Percentiles rank a stretch among this genome's conserved stretches.
phyloP scores from a whole-genome alignment of 2,329 filamentous ascomycete genomes.

The Purpureocillium lavendulum region DNA sequence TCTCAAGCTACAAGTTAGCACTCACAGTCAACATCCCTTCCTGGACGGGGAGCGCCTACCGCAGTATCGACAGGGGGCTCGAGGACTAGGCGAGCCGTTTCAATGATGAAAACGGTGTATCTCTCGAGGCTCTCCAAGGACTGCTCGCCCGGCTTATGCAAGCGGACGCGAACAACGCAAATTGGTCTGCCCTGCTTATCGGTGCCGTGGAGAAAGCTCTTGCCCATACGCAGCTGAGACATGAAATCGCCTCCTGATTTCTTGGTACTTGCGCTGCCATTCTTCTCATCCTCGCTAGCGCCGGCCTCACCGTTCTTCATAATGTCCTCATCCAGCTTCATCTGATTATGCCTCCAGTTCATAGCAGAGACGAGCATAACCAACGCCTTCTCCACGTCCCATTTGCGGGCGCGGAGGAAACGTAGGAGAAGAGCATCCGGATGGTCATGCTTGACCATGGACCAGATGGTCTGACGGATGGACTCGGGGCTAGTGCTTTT shows the following conservation, averaged over 20 bases:
- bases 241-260: conserved; percentile 70
- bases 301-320: conserved; percentile 67
- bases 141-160: conserved; percentile 79
- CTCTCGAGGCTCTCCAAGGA: conserved; percentile 73
- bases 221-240: conserved; percentile 77
- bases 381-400: conserved; percentile 88
- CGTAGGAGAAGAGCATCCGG: conserved; percentile 77
- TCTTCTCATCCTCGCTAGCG: conserved; percentile 51
- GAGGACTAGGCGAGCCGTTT: conserved; percentile 82
- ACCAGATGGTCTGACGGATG: conserved; percentile 78
- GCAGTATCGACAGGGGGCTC: conserved; percentile 80
- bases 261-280: conserved; percentile 50
- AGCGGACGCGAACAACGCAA: conserved; percentile 72
- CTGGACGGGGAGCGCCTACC: conserved; percentile 45
- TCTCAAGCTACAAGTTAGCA: conserved; percentile 40
- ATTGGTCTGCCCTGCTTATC: conserved; percentile 82
- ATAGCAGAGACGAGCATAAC: conserved; percentile 93
- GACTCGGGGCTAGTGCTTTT: conserved; percentile 69
- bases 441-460: conserved; percentile 90
- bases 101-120: conserved; percentile 90
- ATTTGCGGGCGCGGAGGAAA: conserved; percentile 84
- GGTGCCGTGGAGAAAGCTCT: conserved; percentile 82
- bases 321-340: conserved; percentile 85
- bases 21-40: neutral
- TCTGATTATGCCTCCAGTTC: conserved; percentile 77